A percentile compares a stretch with the other conserved stretches of the same genome.
Conservation (phyloP, 129 eudicot genomes). For the Ambrosia artemisiifolia region DNA sequence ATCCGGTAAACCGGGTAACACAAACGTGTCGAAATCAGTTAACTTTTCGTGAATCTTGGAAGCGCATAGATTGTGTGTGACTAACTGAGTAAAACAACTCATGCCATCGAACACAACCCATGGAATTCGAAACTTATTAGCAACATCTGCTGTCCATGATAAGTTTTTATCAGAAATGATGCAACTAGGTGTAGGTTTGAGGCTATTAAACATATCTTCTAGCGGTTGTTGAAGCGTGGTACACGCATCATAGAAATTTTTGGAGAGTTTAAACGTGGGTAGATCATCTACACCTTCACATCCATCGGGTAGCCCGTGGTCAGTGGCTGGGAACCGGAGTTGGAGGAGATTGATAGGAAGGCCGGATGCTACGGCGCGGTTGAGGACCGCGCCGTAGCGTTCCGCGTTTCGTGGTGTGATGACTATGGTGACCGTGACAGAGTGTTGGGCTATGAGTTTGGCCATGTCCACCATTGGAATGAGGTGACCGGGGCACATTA, state of each 20-base stretch:
- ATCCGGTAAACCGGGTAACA: constrained; percentile 49
- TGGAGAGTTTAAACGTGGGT: constrained; percentile 19
- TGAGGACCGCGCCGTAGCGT: constrained; percentile 20
- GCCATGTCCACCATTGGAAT: constrained; percentile 61
- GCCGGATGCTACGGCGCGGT: constrained; percentile 36
- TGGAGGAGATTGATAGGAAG: constrained; percentile 30
- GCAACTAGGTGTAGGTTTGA: constrained; percentile 44
- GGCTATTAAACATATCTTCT: constrained; percentile 22
- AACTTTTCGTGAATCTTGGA: constrained; percentile 32
- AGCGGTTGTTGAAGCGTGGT: constrained; percentile 35
- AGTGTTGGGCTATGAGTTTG: constrained; percentile 37
- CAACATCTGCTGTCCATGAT: constrained; percentile 44
- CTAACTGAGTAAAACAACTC: constrained; percentile 50
- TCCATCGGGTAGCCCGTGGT: constrained; percentile 37
- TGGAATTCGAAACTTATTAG: constrained; percentile 35
- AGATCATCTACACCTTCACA: constrained; percentile 40
- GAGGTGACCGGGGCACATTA: constrained; percentile 50
- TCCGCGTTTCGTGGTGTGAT: constrained; percentile 35
- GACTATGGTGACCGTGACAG: constrained; percentile 33
- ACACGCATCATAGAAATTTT: constrained; percentile 32
- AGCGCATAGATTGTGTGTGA: constrained; percentile 23
- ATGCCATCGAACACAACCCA: constrained; percentile 54
- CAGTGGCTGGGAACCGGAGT: constrained; percentile 31
- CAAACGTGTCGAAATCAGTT: constrained; percentile 17
- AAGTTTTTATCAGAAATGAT: constrained; percentile 38